phyloP scores from a whole-genome alignment of 1,284 basidiomycete genomes.

The Neonothopanus nambi region DNA sequence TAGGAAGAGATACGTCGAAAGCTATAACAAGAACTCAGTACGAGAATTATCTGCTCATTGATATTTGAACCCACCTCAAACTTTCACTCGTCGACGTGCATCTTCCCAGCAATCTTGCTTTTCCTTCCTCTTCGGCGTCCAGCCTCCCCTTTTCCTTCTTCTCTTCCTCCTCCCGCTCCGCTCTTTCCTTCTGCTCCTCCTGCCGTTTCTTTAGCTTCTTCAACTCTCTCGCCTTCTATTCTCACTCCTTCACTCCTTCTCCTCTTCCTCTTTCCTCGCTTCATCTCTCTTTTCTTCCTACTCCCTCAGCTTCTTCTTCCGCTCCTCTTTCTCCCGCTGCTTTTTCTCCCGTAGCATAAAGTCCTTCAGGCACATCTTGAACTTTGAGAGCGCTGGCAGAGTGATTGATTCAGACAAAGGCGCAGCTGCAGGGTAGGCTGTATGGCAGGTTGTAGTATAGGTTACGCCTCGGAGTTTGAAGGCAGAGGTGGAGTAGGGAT shows the following conservation, averaged over 20 bases:
- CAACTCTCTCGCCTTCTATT: too few species aligned
- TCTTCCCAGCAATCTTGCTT: neutral
- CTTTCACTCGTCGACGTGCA: neutral
- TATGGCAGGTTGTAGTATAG: too few species aligned
- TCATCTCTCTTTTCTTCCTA: constrained; percentile 13
- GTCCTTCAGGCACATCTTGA: constrained; percentile 51
- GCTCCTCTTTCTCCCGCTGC: constrained; percentile 38
- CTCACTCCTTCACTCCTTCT: neutral
- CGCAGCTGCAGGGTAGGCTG: too few species aligned
- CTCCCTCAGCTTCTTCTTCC: constrained; percentile 24
- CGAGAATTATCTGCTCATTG: neutral
- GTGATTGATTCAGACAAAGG: neutral
- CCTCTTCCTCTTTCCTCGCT: neutral
- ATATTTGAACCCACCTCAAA: too few species aligned
- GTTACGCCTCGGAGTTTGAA: too few species aligned
- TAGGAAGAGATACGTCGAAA: neutral
- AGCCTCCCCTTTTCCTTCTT: too few species aligned
- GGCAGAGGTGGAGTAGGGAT: neutral
- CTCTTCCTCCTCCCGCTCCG: neutral
- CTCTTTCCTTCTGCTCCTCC: neutral
- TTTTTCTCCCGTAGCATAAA: constrained; percentile 50
- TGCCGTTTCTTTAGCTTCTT: constrained; percentile 1
- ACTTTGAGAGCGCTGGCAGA: constrained; percentile 35
- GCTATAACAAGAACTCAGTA: neutral
- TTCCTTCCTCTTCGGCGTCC: too few species aligned